A percentile compares a stretch with the other conserved stretches of the same genome.
Evolutionary conservation across 2,329 filamentous ascomycete genomes (phyloP).

Genomic region (Colletotrichum theobromicola): DNA sequence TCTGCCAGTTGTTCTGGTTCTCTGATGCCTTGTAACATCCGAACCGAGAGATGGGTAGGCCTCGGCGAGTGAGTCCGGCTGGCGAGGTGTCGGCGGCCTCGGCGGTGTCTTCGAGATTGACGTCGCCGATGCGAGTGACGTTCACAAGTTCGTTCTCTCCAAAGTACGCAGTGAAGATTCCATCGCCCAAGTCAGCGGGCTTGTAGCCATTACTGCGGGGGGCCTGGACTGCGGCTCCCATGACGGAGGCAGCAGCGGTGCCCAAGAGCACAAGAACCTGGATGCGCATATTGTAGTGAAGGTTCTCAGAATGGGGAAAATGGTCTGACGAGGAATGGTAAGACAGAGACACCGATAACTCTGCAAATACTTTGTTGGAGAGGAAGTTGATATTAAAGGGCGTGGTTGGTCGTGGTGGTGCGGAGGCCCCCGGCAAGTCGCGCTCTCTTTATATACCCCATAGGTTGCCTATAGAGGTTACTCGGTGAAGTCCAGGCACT

Average conservation of each 20-base stretch:
- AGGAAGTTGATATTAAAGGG: no score
- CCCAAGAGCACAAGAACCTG: neutral
- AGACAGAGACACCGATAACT: no score
- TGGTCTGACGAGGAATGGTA: no score
- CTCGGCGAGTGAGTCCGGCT: neutral
- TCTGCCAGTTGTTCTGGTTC: neutral
- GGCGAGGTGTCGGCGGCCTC: no score
- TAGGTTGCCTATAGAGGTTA: no score
- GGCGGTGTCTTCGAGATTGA: neutral
- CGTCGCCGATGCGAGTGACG: neutral
- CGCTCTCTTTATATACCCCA: no score
- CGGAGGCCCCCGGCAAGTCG: no score
- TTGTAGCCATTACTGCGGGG: neutral
- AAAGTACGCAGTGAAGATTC: neutral
- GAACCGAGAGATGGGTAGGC: neutral
- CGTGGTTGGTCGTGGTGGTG: no score
- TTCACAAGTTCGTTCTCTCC: neutral
- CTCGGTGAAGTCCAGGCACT: no score
- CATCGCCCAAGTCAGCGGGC: neutral
- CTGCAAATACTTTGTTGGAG: no score
- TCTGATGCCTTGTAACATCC: neutral
- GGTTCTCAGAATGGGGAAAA: no score
- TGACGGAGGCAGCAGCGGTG: neutral
- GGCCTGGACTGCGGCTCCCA: neutral
- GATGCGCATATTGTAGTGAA: neutral